Percentiles rank a stretch among this genome's conserved stretches.
phyloP scores from a whole-genome alignment of 345 rosid genomes.

The Citrus maxima region DNA sequence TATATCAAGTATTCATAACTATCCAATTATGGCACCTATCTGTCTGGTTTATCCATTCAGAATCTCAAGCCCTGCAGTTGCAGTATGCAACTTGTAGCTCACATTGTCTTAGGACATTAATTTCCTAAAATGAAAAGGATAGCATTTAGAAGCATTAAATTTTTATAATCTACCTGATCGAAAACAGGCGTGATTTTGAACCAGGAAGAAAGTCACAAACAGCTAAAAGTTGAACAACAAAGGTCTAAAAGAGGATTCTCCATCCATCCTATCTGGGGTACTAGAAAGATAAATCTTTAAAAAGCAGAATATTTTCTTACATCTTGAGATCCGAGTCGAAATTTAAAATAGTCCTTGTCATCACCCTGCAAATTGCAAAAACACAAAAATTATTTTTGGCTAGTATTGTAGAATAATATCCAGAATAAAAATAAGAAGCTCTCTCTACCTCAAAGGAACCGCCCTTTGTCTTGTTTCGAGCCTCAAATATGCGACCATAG shows the following conservation, averaged over 20 bases:
- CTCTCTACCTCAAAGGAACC: slow-evolving; percentile 84
- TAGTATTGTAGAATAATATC: not conserved
- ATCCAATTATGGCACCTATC: not conserved
- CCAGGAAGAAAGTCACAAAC: slow-evolving; percentile 1
- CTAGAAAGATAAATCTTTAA: not conserved
- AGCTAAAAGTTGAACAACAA: not conserved
- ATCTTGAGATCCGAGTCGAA: slow-evolving; percentile 71
- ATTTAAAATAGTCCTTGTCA: slow-evolving; percentile 82
- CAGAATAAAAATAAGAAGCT: not conserved
- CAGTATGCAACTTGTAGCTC: not conserved
- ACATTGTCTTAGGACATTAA: not conserved
- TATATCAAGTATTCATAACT: not conserved
- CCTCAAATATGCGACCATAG: slow-evolving; percentile 99
- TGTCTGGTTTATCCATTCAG: not conserved
- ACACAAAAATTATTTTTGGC: not conserved
- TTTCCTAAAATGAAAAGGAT: not conserved
- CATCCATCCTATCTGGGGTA: not conserved
- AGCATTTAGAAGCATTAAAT: not conserved
- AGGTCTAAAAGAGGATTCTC: not conserved
- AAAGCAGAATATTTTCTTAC: slow-evolving; percentile 29
- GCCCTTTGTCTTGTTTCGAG: slow-evolving; percentile 95
- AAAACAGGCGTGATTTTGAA: not conserved
- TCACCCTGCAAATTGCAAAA: slow-evolving; percentile 58
- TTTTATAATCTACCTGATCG: not conserved
- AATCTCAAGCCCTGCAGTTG: not conserved